These are phyloP conservation scores for Ascochyta clinopodiicola DNA, from an alignment of 2,329 filamentous ascomycete genomes.

Conservation along the genomic window DNA sequence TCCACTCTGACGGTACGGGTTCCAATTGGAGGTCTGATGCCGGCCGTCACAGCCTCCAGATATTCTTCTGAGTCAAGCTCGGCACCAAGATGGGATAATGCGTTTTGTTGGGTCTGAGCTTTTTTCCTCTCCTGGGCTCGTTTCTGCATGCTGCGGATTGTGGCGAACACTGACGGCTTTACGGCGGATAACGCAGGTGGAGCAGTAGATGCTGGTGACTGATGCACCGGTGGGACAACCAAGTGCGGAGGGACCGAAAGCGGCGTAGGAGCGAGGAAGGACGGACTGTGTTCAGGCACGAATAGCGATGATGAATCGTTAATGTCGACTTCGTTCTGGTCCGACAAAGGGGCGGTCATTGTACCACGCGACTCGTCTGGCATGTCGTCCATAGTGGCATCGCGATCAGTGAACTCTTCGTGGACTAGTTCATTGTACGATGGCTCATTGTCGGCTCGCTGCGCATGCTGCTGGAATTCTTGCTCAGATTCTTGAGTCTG, in stretches of 20 bases:
- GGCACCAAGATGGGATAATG: background rate
- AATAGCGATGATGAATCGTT: conserved; percentile 21
- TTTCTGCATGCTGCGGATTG: conserved; percentile 21
- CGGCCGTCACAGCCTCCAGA: conserved; percentile 20
- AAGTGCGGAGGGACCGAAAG: background rate
- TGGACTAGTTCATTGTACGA: background rate
- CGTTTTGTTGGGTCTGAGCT: background rate
- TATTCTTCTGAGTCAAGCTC: conserved; percentile 19
- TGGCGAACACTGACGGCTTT: conserved; percentile 4
- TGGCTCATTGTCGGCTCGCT: background rate
- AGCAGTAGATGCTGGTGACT: background rate
- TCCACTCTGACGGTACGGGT: background rate
- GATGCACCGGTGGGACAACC: background rate
- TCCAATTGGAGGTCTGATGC: conserved; percentile 3
- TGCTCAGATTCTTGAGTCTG: too few relatives aligned
- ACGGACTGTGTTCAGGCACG: conserved; percentile 14
- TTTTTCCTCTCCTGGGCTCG: conserved; percentile 10
- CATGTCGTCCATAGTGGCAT: background rate
- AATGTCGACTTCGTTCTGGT: background rate
- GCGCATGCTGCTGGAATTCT: background rate
- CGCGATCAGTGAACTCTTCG: background rate
- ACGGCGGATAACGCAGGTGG: background rate
- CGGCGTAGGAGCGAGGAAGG: background rate
- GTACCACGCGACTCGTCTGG: background rate
- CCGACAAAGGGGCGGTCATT: background rate